Conservation (phyloP, 768 basidiomycete species). For the Agaricus sinodeliciosus region DNA sequence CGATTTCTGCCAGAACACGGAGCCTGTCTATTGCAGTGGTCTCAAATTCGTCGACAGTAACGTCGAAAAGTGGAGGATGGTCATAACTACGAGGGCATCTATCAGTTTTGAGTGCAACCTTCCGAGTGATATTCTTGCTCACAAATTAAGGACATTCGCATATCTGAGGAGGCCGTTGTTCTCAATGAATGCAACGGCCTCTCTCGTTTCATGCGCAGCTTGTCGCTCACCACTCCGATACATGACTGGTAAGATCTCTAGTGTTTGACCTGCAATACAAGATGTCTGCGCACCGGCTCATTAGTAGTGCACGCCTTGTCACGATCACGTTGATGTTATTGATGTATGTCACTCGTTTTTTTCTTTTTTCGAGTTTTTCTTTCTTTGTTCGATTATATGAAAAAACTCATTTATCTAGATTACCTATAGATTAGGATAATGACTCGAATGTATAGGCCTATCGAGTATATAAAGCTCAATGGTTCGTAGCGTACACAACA, state of each 20-base stretch:
- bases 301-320: no score
- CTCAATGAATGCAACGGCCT: slow-evolving; percentile 18
- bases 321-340: no score
- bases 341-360: no score
- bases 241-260: slow-evolving; percentile 17
- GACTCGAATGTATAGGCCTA: no score
- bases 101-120: not conserved
- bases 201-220: slow-evolving; percentile 15
- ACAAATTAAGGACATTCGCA: slow-evolving; percentile 80
- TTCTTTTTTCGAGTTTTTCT: no score
- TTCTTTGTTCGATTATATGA: no score
- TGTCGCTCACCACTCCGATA: slow-evolving; percentile 28
- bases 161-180: slow-evolving; percentile 38
- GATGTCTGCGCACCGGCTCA: no score
- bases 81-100: slow-evolving; percentile 60
- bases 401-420: no score
- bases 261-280: no score
- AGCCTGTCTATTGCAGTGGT: slow-evolving; percentile 83
- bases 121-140: slow-evolving; percentile 16
- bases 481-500: no score
- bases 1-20: slow-evolving; percentile 84
- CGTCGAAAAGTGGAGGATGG: slow-evolving; percentile 74
- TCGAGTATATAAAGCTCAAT: no score
- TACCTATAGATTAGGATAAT: no score
- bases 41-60: slow-evolving; percentile 95